These are phyloP conservation scores for Pyracantha coccinea DNA, from an alignment of 331 rosid species.

Conservation along the genomic window DNA sequence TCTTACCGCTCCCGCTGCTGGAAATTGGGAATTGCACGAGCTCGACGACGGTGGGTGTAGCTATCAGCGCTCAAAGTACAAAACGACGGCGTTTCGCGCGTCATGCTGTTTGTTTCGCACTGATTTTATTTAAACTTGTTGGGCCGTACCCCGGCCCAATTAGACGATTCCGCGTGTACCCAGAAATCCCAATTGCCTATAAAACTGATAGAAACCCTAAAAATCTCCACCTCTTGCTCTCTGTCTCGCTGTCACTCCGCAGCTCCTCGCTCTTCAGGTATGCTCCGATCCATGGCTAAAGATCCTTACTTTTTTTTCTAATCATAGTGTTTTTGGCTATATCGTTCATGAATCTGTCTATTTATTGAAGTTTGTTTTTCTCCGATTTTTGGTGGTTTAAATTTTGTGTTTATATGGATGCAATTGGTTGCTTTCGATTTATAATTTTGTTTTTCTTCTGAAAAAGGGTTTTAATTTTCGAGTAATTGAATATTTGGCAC, in stretches of 20 bases:
- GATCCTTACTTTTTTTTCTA: background rate
- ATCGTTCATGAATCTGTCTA: background rate
- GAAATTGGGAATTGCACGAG: background rate
- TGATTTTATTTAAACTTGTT: background rate
- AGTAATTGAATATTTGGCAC: background rate
- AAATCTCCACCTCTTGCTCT: background rate
- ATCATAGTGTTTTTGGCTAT: background rate
- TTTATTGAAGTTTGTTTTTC: background rate
- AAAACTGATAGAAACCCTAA: background rate
- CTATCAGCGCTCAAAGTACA: background rate
- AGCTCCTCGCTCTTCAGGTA: background rate
- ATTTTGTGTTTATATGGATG: no score
- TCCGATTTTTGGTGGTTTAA: no score
- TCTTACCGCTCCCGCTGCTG: background rate
- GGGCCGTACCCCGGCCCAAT: background rate
- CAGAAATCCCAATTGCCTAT: background rate
- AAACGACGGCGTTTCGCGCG: background rate
- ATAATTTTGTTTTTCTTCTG: no score
- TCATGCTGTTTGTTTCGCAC: background rate
- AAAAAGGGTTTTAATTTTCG: background rate
- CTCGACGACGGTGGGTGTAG: background rate
- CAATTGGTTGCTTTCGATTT: no score
- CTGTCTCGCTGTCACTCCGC: background rate
- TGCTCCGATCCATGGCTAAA: background rate
- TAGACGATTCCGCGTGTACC: background rate